Conservation (phyloP, 768 basidiomycete species). For the Paxillus involutus region DNA sequence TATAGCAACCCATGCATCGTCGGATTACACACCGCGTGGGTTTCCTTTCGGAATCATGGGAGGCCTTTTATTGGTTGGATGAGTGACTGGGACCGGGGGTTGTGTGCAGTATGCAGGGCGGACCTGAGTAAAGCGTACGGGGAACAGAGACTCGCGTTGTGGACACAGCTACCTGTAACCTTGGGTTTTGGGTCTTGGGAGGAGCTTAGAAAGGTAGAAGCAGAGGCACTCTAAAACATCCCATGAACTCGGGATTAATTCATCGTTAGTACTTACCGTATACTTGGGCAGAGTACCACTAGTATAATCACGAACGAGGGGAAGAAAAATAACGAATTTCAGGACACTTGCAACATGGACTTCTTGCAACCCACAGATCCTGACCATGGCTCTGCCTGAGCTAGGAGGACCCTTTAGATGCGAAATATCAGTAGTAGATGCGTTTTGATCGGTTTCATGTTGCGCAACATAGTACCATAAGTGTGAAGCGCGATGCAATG, state of each 20-base stretch:
- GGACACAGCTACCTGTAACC: neutral
- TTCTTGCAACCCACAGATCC: no score
- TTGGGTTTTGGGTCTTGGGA: constrained; percentile 9
- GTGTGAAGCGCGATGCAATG: constrained; percentile 21
- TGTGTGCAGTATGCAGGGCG: neutral
- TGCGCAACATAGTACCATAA: constrained; percentile 28
- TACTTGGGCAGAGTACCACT: no score
- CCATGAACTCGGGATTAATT: no score
- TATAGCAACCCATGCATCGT: neutral
- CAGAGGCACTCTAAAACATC: no score
- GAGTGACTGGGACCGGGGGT: neutral
- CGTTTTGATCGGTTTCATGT: constrained; percentile 15
- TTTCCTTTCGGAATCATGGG: neutral
- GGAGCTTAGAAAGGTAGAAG: constrained; percentile 1
- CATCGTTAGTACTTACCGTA: no score
- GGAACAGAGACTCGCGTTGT: neutral
- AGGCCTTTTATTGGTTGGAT: constrained; percentile 1
- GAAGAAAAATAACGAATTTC: no score
- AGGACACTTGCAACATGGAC: no score
- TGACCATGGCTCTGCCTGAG: neutral
- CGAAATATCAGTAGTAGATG: neutral
- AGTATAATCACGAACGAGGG: no score
- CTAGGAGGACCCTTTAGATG: neutral
- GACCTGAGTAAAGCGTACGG: neutral
- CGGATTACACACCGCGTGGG: neutral